phyloP scores from a whole-genome alignment of 2,329 filamentous ascomycete species.

The Reticulascus tulasneorum region DNA sequence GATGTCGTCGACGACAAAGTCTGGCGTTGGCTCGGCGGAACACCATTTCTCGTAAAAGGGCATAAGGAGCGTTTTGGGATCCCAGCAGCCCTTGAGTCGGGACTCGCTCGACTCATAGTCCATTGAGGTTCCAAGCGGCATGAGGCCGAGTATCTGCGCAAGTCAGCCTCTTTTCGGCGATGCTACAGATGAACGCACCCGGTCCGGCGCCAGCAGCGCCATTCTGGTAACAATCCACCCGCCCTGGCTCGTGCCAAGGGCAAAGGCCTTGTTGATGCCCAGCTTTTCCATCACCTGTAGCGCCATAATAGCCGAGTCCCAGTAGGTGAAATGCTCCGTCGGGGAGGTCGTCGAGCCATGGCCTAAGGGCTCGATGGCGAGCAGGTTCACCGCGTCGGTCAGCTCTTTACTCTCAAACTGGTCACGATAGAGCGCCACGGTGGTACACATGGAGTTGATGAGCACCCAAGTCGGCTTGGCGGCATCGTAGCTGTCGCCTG shows the following conservation, averaged over 20 bases:
- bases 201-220: conserved; percentile 46
- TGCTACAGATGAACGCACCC: conserved; percentile 35
- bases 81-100: conserved; percentile 45
- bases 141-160: conserved; percentile 42
- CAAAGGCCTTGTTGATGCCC: conserved; percentile 42
- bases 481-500: conserved; percentile 38
- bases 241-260: conserved; percentile 48
- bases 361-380: conserved; percentile 50
- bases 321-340: conserved; percentile 50
- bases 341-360: conserved; percentile 41
- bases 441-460: conserved; percentile 50
- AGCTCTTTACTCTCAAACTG: conserved; percentile 39
- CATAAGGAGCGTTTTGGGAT: conserved; percentile 35
- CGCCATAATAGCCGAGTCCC: conserved; percentile 51
- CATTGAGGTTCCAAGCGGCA: conserved; percentile 49
- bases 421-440: conserved; percentile 38
- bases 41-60: conserved; percentile 41
- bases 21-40: conserved; percentile 32
- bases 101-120: conserved; percentile 46
- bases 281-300: conserved; percentile 52
- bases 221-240: conserved; percentile 48
- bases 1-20: conserved; percentile 43
- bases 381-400: conserved; percentile 39
- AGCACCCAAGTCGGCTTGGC: conserved; percentile 48
- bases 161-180: too few relatives aligned